Conservation (phyloP, 345 rosid genomes). For the Cardiospermum halicacabum region DNA sequence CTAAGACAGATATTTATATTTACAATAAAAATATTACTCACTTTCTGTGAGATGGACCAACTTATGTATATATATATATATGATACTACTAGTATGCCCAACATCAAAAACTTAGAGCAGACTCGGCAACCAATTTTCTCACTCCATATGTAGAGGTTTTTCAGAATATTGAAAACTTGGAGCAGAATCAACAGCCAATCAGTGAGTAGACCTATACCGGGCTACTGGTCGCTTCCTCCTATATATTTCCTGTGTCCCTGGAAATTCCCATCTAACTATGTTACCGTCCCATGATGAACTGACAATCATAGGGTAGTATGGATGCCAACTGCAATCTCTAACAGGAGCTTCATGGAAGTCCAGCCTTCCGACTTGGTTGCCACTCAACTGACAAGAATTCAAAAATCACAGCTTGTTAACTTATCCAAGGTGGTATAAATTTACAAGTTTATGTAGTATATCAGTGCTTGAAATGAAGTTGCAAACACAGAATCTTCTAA, state of each 20-base stretch:
- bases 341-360: conserved; percentile 35
- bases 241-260: conserved; percentile 19
- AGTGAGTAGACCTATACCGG: background rate
- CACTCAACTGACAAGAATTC: conserved; percentile 36
- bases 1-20: too few relatives aligned
- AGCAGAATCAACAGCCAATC: background rate
- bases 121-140: background rate
- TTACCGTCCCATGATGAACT: conserved; percentile 62
- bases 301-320: conserved; percentile 41
- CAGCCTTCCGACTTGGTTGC: conserved; percentile 44
- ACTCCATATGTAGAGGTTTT: too few relatives aligned
- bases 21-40: too few relatives aligned
- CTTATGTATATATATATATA: background rate
- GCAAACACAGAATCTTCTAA: background rate
- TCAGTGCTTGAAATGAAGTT: too few relatives aligned
- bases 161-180: background rate
- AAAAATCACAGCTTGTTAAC: background rate
- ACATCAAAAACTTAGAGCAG: background rate
- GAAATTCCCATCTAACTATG: conserved; percentile 55
- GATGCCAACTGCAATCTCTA: conserved; percentile 77
- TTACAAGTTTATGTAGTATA: background rate
- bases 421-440: background rate
- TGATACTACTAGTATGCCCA: background rate
- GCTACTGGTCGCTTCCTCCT: conserved; percentile 5
- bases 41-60: background rate